Conservation (phyloP, 352 stramenopile genomes). For the Pythium biforme region DNA sequence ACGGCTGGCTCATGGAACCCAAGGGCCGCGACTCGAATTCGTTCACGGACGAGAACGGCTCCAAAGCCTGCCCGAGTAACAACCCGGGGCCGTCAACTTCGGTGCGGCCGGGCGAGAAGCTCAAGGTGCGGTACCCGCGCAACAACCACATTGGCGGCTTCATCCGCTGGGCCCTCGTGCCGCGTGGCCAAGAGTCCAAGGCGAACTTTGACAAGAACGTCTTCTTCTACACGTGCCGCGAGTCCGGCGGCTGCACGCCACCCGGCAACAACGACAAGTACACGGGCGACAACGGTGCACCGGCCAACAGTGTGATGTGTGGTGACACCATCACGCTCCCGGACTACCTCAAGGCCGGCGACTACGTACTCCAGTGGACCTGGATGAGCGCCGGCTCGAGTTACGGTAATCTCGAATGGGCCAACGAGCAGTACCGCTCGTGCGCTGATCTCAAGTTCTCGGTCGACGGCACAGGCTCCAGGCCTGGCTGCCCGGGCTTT, state of each 20-base stretch:
- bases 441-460: constrained; percentile 25
- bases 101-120: constrained; percentile 14
- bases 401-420: constrained; percentile 18
- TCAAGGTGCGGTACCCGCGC: constrained; percentile 30
- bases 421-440: constrained; percentile 21
- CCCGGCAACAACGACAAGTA: constrained; percentile 18
- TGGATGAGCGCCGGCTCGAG: constrained; percentile 19
- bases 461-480: constrained; percentile 4
- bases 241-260: constrained; percentile 23
- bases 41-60: constrained; percentile 1
- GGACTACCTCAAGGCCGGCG: constrained; percentile 11
- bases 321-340: constrained; percentile 22
- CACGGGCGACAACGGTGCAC: constrained; percentile 12
- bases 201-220: constrained; percentile 27
- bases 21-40: constrained; percentile 7
- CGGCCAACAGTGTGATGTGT: constrained; percentile 15
- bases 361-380: constrained; percentile 27
- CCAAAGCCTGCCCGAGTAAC: constrained; percentile 20
- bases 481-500: constrained; percentile 19
- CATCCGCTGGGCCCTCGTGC: constrained; percentile 32
- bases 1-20: constrained; percentile 17
- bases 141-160: constrained; percentile 37
- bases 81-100: constrained; percentile 23
- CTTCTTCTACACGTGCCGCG: constrained; percentile 32
- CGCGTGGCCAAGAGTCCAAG: constrained; percentile 26